Evolutionary conservation across 192 early-diverging fungal genomes (phyloP).

Genomic region (Coemansia pectinata): DNA sequence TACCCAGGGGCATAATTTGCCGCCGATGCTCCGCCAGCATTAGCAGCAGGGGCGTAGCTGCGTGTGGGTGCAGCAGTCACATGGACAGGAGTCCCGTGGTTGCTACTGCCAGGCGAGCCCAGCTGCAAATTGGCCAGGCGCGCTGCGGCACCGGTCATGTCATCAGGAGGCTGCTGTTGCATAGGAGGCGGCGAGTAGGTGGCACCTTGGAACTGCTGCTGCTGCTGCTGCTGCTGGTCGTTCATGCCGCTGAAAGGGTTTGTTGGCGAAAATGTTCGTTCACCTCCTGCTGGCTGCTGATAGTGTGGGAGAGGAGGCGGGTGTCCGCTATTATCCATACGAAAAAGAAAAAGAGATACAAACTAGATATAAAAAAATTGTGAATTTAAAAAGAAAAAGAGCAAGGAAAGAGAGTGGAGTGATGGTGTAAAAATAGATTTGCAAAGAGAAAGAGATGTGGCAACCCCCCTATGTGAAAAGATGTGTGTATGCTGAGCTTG

Average conservation of each 20-base stretch:
- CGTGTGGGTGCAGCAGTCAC: slow-evolving; percentile 6
- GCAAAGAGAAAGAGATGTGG: not conserved
- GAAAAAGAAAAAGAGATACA: not conserved
- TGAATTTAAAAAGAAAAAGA: not conserved
- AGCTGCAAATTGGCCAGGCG: slow-evolving; percentile 52
- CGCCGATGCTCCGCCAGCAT: not conserved
- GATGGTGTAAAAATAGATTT: not conserved
- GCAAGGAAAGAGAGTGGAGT: not conserved
- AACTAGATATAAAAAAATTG: not conserved
- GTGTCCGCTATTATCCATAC: slow-evolving; percentile 17
- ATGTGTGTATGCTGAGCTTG: not conserved
- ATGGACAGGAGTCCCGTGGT: slow-evolving; percentile 13
- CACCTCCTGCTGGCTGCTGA: slow-evolving; percentile 8
- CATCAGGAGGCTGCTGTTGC: slow-evolving; percentile 16
- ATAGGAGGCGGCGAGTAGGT: not conserved
- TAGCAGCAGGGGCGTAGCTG: slow-evolving; percentile 1
- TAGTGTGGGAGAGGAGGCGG: slow-evolving; percentile 3
- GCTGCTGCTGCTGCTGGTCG: slow-evolving; percentile 16
- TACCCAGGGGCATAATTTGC: slow-evolving; percentile 47
- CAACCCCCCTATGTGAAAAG: not conserved
- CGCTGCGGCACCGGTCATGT: slow-evolving; percentile 28
- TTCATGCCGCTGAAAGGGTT: slow-evolving; percentile 48
- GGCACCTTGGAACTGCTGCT: not conserved
- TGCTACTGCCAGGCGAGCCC: slow-evolving; percentile 9
- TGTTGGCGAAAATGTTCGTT: slow-evolving; percentile 37